Evolutionary conservation across 2,329 filamentous ascomycete species (phyloP), one percentile per base, ranked within the genome.

Genomic region (Epichloe aotearoae): DNA sequence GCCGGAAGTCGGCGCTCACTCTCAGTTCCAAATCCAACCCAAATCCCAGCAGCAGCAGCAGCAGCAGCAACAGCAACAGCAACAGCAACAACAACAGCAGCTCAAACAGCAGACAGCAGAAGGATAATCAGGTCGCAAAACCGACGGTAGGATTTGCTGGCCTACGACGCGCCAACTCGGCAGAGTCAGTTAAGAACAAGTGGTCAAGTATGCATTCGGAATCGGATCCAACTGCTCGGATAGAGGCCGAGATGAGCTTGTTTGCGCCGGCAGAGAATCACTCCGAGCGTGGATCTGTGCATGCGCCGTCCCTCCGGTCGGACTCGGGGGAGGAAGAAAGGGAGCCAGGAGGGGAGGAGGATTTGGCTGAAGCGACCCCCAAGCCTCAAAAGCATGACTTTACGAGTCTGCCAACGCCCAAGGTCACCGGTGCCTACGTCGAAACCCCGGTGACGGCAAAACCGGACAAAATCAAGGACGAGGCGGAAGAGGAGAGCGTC

Each of bases 231-330:
- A 74, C 71, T 1, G 76, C 76, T 56, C 74, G 77, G 43, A 79
- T 80, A 47, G 71, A 77, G 56, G 73, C 69, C 10, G 77, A 81
- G 62, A 72, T 73, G 64, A 73, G 71, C 46, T 67, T 81, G 8
- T 81, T 81, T 60, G 77, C 75, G 14, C 73, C 71, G 0, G 57
- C 64, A 15, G 76, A 80, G 34, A 76, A 74, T 53, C 69, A 77
- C 41, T 81, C 77, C 1, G 77, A 80, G 56, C 70, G 67, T 42
- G 76, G 76, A 1, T 80, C 77, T 4, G 64, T 73, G 17, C 70
- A 73, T 38, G 76, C 73, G 4, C 68, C 72, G 2, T 80, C 77
- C 0, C 64, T 66, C 2, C 50, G 48, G 30, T 52, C 55, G 6
- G 67, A 68, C 8, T 61, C 51, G 4, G 67, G 67, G 66, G 61